phyloP scores from a whole-genome alignment of 495 filamentous ascomycete genomes.

The Talaromyces liani region DNA sequence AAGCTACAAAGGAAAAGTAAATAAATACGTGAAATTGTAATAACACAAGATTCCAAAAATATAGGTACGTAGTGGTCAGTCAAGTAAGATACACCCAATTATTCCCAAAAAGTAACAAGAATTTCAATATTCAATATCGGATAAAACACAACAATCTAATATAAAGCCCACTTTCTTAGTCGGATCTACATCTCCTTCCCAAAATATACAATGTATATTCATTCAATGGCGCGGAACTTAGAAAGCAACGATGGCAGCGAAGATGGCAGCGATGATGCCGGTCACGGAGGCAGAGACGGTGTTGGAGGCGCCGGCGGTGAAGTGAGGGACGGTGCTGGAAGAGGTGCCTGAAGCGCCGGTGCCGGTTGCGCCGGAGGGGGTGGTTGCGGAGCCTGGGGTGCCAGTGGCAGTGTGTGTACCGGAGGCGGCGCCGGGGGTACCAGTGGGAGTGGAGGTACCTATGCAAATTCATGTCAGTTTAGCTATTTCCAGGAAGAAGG shows the following conservation, averaged over 20 bases:
- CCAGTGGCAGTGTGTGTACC: constrained; percentile 5
- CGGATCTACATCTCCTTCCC: not conserved
- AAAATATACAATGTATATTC: not conserved
- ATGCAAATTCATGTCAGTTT: not conserved
- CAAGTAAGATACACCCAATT: not conserved
- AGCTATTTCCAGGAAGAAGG: not conserved
- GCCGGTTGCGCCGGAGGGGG: constrained; percentile 8
- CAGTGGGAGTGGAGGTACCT: constrained; percentile 6
- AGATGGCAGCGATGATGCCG: constrained; percentile 21
- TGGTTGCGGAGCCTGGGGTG: constrained; percentile 10
- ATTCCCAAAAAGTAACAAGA: not conserved
- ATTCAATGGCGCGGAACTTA: constrained; percentile 11
- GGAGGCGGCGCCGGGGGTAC: constrained; percentile 5
- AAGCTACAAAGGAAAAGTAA: too few species aligned
- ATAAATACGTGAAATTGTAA: too few species aligned
- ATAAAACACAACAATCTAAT: not conserved
- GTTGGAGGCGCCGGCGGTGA: constrained; percentile 18
- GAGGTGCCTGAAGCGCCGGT: constrained; percentile 5
- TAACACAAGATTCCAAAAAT: too few species aligned
- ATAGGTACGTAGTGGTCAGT: too few species aligned
- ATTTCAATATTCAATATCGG: not conserved
- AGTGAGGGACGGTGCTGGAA: constrained; percentile 12
- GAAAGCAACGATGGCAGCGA: constrained; percentile 25
- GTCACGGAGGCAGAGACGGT: constrained; percentile 25
- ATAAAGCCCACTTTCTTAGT: not conserved